A percentile compares a stretch with the other conserved stretches of the same genome.
Conservation (phyloP, 1,284 basidiomycete genomes). For the Bjerkandera adusta region DNA sequence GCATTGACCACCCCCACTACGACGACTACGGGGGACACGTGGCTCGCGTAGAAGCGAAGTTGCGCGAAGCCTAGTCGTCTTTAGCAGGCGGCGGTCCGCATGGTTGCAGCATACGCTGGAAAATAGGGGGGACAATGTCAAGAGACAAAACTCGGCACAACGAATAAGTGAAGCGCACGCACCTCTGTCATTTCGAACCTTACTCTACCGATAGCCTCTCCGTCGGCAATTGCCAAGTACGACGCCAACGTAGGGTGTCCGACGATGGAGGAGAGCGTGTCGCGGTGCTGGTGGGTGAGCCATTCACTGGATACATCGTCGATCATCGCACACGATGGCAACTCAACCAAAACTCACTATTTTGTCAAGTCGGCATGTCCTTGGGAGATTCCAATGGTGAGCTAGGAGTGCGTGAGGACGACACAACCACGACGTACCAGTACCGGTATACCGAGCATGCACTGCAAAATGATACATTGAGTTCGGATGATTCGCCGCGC, state of each 20-base stretch:
- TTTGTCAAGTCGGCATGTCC: conserved; percentile 95
- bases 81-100: conserved; percentile 94
- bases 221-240: conserved; percentile 91
- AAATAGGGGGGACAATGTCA: conserved; percentile 11
- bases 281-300: conserved; percentile 96
- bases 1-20: too few relatives aligned
- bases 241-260: conserved; percentile 87
- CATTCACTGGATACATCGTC: conserved; percentile 73
- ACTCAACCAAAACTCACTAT: conserved; percentile 73
- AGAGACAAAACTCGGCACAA: not conserved
- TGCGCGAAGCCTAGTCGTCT: conserved; percentile 67
- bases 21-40: too few relatives aligned
- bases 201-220: conserved; percentile 85
- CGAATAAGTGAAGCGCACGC: conserved; percentile 26
- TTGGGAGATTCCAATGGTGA: conserved; percentile 24
- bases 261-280: conserved; percentile 89
- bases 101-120: conserved; percentile 95
- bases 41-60: too few relatives aligned
- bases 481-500: conserved; percentile 4
- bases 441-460: conserved; percentile 95
- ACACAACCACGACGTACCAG: conserved; percentile 68
- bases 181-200: conserved; percentile 97
- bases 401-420: too few relatives aligned
- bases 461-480: conserved; percentile 48
- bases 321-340: conserved; percentile 11